phyloP scores from a whole-genome alignment of 2,329 filamentous ascomycete genomes.

The Seiridium cupressi region DNA sequence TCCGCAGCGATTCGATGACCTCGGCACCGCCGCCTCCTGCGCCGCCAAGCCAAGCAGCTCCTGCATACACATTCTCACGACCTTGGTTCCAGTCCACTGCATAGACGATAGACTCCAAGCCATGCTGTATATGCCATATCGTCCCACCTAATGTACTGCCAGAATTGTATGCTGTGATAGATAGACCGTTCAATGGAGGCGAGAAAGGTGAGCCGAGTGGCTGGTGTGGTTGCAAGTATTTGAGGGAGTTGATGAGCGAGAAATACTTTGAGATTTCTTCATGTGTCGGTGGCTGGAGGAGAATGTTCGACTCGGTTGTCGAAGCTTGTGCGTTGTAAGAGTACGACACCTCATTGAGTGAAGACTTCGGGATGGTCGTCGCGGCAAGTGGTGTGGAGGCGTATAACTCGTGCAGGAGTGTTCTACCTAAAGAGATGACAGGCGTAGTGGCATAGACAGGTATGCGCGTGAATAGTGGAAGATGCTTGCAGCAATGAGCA shows the following conservation, averaged over 20 bases:
- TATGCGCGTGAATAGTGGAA: constrained; percentile 86
- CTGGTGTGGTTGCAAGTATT: constrained; percentile 95
- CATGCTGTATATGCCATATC: constrained; percentile 98
- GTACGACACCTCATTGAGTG: constrained; percentile 66
- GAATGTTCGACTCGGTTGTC: constrained; percentile 51
- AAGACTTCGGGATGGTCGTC: constrained; percentile 72
- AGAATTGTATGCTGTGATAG: constrained; percentile 94
- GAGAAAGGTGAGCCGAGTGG: constrained; percentile 84
- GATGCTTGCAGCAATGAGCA: constrained; percentile 95
- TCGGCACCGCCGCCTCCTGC: constrained; percentile 78
- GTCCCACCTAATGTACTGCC: constrained; percentile 95
- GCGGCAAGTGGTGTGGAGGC: constrained; percentile 84
- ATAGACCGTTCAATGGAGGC: constrained; percentile 84
- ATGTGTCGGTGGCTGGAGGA: constrained; percentile 68
- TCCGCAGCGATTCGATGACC: constrained; percentile 88
- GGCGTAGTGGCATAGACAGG: constrained; percentile 93
- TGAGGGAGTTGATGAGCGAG: constrained; percentile 83
- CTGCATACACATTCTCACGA: constrained; percentile 91
- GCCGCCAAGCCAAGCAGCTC: constrained; percentile 89
- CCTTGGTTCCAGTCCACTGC: constrained; percentile 98
- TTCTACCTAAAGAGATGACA: constrained; percentile 89
- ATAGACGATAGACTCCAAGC: constrained; percentile 94
- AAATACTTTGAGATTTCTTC: constrained; percentile 95
- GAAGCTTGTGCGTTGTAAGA: constrained; percentile 48
- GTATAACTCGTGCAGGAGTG: constrained; percentile 88